These are phyloP conservation scores for Solanum hybrid DNA, from an alignment of 305 asterid genomes.

Conservation along the genomic window DNA sequence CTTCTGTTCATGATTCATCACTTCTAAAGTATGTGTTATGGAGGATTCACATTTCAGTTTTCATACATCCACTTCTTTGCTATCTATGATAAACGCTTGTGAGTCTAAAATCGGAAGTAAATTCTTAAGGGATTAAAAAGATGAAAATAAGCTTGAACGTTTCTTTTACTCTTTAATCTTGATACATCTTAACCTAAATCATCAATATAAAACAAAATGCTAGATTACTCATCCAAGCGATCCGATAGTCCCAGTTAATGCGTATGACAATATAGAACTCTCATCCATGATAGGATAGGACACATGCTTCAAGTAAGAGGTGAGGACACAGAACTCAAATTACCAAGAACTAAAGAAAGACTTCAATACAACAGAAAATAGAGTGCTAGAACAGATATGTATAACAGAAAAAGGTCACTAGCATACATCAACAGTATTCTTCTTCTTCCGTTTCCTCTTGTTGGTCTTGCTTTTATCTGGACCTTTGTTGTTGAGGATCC, in stretches of 20 bases:
- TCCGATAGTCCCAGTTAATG: background rate
- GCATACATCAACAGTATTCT: slow-evolving; percentile 40
- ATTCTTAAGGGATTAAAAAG: background rate
- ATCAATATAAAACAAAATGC: background rate
- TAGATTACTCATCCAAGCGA: background rate
- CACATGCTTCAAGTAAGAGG: background rate
- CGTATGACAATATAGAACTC: background rate
- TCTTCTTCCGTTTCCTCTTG: slow-evolving; percentile 34
- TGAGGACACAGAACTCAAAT: background rate
- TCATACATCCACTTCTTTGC: background rate
- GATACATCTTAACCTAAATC: background rate
- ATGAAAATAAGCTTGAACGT: background rate
- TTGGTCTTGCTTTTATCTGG: slow-evolving; percentile 19
- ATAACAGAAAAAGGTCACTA: background rate
- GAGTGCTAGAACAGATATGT: background rate
- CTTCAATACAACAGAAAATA: background rate
- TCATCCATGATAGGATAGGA: background rate
- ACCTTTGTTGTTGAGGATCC: slow-evolving; percentile 11
- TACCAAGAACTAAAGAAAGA: background rate
- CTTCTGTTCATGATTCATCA: background rate
- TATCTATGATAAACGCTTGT: background rate
- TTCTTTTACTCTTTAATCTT: background rate
- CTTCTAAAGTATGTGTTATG: background rate
- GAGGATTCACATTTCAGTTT: background rate
- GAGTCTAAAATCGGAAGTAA: background rate